phyloP scores from a whole-genome alignment of 768 basidiomycete species.

The Boletus edulis region DNA sequence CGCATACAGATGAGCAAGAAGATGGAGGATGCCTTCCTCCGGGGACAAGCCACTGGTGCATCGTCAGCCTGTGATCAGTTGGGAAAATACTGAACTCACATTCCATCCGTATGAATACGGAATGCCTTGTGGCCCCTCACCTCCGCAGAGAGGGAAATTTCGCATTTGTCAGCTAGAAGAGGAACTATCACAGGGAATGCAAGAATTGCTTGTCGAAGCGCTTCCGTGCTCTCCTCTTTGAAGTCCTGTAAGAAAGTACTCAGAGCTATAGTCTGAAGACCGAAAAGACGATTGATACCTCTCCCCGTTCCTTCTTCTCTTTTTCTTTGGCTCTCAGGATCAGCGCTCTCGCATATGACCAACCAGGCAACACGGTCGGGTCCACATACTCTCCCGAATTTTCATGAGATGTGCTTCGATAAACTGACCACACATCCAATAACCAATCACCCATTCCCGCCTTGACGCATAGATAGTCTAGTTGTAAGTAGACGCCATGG shows the following conservation, averaged over 20 bases:
- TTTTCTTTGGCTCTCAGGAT: slow-evolving; percentile 54
- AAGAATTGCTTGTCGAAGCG: slow-evolving; percentile 69
- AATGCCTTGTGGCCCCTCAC: slow-evolving; percentile 63
- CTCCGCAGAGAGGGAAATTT: slow-evolving; percentile 56
- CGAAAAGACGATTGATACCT: slow-evolving; percentile 22
- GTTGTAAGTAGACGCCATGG: slow-evolving; percentile 77
- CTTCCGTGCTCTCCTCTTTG: slow-evolving; percentile 53
- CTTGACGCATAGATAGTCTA: slow-evolving; percentile 86
- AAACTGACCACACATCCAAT: slow-evolving; percentile 51
- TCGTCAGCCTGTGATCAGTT: slow-evolving; percentile 5
- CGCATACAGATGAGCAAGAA: slow-evolving; percentile 87
- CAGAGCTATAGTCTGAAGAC: not conserved
- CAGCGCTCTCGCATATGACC: slow-evolving; percentile 70
- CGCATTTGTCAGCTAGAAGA: slow-evolving; percentile 83
- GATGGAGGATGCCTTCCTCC: slow-evolving; percentile 55
- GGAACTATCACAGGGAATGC: slow-evolving; percentile 82
- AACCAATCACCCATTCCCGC: slow-evolving; percentile 80
- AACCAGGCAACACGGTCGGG: slow-evolving; percentile 71
- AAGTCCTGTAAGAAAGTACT: slow-evolving; percentile 41
- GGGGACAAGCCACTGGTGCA: slow-evolving; percentile 35
- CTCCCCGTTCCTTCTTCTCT: slow-evolving; percentile 41
- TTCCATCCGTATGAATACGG: slow-evolving; percentile 64
- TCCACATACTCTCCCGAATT: slow-evolving; percentile 37
- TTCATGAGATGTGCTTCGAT: slow-evolving; percentile 6
- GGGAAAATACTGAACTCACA: slow-evolving; percentile 40